Evolutionary conservation across 2,329 filamentous ascomycete species (phyloP).

Genomic region (Tolypocladium sp.): DNA sequence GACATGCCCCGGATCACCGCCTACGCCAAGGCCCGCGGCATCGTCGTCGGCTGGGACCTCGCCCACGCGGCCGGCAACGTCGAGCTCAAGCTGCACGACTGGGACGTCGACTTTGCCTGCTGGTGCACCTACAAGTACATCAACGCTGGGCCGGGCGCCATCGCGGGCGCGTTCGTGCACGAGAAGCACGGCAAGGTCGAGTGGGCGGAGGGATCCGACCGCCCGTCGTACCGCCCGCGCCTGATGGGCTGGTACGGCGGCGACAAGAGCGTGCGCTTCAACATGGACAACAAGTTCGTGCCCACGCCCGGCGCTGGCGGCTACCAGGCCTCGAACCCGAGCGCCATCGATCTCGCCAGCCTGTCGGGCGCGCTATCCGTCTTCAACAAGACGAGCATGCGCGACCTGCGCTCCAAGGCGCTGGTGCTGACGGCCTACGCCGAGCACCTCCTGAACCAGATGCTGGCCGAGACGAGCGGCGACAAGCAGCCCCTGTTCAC

Average conservation of each 20-base stretch:
- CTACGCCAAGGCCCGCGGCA: constrained; percentile 61
- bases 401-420: constrained; percentile 59
- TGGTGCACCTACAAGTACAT: constrained; percentile 97
- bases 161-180: constrained; percentile 75
- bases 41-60: constrained; percentile 78
- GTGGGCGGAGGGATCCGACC: constrained; percentile 22
- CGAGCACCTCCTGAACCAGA: constrained; percentile 51
- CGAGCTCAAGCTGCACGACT: constrained; percentile 69
- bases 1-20: constrained; percentile 74
- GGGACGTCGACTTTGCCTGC: constrained; percentile 83
- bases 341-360: constrained; percentile 67
- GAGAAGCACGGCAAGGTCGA: constrained; percentile 56
- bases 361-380: constrained; percentile 64
- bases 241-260: constrained; percentile 83
- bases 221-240: constrained; percentile 48
- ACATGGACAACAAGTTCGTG: constrained; percentile 73
- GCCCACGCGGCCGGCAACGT: constrained; percentile 84
- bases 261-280: constrained; percentile 66
- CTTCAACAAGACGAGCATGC: constrained; percentile 64
- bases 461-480: constrained; percentile 22
- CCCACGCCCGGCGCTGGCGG: constrained; percentile 72
- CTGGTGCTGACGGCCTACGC: constrained; percentile 68
- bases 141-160: constrained; percentile 75
- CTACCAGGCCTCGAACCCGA: constrained; percentile 79
- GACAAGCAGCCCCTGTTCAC: constrained; percentile 34